These are phyloP conservation scores for Lobosporangium transversale DNA, from an alignment of 192 early-diverging fungal species.

Conservation along the genomic window DNA sequence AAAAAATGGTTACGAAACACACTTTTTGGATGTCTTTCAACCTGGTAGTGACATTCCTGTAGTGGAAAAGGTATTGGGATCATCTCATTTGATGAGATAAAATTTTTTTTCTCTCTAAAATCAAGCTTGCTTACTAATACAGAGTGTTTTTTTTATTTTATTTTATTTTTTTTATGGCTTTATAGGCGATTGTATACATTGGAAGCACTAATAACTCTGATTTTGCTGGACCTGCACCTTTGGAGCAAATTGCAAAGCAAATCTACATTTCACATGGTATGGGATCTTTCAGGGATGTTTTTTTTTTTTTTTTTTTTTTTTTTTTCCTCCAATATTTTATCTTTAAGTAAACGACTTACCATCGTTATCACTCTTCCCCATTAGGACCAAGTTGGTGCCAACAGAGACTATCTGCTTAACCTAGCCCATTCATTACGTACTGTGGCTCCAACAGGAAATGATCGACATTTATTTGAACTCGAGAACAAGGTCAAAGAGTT, in stretches of 20 bases:
- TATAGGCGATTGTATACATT: slow-evolving; percentile 85
- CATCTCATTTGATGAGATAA: too few species aligned
- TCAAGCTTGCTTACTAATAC: too few species aligned
- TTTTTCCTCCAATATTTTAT: not conserved
- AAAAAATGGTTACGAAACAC: slow-evolving; percentile 86
- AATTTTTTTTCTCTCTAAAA: too few species aligned
- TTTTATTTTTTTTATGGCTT: too few species aligned
- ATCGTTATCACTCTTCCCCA: not conserved
- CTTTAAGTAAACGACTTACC: not conserved
- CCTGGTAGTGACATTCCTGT: slow-evolving; percentile 40
- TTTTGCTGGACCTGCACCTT: slow-evolving; percentile 76
- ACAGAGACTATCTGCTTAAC: slow-evolving; percentile 75
- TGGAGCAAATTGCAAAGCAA: slow-evolving; percentile 69
- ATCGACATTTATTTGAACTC: slow-evolving; percentile 69
- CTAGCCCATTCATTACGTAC: slow-evolving; percentile 68
- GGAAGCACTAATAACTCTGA: slow-evolving; percentile 78
- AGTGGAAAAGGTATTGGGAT: slow-evolving; percentile 69
- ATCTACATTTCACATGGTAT: slow-evolving; percentile 71
- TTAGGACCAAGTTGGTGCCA: slow-evolving; percentile 75
- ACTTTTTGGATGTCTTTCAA: slow-evolving; percentile 70
- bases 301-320: not conserved
- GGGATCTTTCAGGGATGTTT: too few species aligned
- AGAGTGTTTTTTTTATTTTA: too few species aligned
- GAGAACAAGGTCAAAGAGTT: slow-evolving; percentile 60
- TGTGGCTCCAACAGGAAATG: slow-evolving; percentile 59